A percentile compares a stretch with the other conserved stretches of the same genome.
These are phyloP conservation scores for Candida hungchunana DNA, from an alignment of 805 yeast species.

Conservation along the genomic window DNA sequence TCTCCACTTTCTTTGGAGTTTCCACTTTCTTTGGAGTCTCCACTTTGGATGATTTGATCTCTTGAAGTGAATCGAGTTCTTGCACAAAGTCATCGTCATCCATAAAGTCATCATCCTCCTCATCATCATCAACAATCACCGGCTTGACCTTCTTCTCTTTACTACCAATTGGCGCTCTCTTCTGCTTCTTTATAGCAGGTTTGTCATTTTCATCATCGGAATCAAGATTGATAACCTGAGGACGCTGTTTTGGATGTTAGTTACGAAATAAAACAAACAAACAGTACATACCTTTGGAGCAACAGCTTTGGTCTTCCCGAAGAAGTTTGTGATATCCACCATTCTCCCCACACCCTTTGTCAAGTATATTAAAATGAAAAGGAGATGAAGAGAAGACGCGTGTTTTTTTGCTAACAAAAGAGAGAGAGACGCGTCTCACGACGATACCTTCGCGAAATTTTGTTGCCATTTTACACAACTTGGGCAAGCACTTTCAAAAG, in stretches of 20 bases:
- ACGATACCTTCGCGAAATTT: too few relatives aligned
- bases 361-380: too few relatives aligned
- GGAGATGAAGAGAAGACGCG: too few relatives aligned
- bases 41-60: constrained; percentile 3
- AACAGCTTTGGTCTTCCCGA: constrained; percentile 27
- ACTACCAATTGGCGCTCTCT: constrained; percentile 12
- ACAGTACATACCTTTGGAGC: constrained; percentile 1
- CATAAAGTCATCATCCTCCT: constrained; percentile 15
- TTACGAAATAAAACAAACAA: background rate
- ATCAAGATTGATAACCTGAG: constrained; percentile 20
- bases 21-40: constrained; percentile 4
- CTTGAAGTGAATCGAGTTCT: background rate
- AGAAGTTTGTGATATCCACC: constrained; percentile 40
- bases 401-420: too few relatives aligned
- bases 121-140: constrained; percentile 19
- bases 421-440: too few relatives aligned
- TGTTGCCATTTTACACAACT: too few relatives aligned
- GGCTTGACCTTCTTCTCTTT: constrained; percentile 1
- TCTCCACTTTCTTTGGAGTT: constrained; percentile 4
- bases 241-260: background rate
- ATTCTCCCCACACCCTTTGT: too few relatives aligned
- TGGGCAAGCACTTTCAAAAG: too few relatives aligned
- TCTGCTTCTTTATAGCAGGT: background rate
- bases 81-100: constrained; percentile 12
- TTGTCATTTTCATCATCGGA: constrained; percentile 30